Base-by-base conservation (phyloP, 371 early-diverging fungal species). In the Circinella minor region DNA sequence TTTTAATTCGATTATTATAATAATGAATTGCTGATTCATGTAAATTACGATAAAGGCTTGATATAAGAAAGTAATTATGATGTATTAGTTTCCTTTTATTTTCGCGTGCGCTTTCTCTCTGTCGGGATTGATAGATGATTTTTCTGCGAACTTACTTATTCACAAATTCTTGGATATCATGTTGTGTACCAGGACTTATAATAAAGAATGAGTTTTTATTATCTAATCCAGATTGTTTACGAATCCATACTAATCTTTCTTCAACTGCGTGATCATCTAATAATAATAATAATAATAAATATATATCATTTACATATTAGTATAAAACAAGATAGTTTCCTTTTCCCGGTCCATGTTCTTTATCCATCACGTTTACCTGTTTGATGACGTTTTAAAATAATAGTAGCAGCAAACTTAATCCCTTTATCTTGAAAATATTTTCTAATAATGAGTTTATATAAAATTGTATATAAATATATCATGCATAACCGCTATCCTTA, bases 1-100 rank as follows among this genome's bases (percentile, higher is more conserved):
- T 81, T 65, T 94, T 94, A 17, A 89, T 85, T 47, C 86, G 88
- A 46, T 94, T 93, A 47, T 87, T 89, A 77, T 93, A 95, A 68
- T 91, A 93, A 51, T 81, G 81, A 66, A 89, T 70, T 0, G 92
- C 87, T 34, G 88, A 77, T 61, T 94, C 94, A 61, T 88, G 87
- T 15, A 93, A 74, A 3, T 87, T 81, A 74, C 85, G 79, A 71
- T 91, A 92, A 8, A 93, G 69, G n/a, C 92, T 83, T 68, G n/a
- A 46, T 2, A 13, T 1, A 9, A 47, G 47, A 15, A 47, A 47
- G 3, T 47, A 61, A 27, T 27, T 27, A 27, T 27, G 2, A 27
- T 27, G 27, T 43, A 3, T 43, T 11, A 43, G 43, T 43, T 20
- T 18, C 51, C 27, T 18, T 46, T 36, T 27, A 27, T 27, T 27